Conservation (phyloP, 371 early-diverging fungal species). For the Scutellospora calospora region DNA sequence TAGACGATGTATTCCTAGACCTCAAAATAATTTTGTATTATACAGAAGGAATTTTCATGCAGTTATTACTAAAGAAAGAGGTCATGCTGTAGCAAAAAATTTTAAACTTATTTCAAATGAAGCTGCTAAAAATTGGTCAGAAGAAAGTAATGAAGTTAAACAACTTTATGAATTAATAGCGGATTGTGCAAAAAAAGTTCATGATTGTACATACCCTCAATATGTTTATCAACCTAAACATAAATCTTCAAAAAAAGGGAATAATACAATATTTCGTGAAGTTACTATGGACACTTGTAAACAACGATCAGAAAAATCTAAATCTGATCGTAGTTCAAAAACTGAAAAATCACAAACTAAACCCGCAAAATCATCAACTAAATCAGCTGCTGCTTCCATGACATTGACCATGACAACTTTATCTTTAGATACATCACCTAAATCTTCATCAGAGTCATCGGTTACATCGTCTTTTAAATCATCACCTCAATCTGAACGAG, state of each 20-base stretch:
- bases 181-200: constrained; percentile 41
- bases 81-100: constrained; percentile 21
- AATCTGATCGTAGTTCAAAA: constrained; percentile 7
- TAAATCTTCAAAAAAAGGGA: constrained; percentile 33
- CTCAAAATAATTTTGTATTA: constrained; percentile 39
- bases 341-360: background rate
- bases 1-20: constrained; percentile 16
- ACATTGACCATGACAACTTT: background rate
- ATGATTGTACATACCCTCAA: constrained; percentile 27
- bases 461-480: background rate
- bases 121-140: constrained; percentile 32
- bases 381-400: background rate
- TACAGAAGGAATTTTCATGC: constrained; percentile 35
- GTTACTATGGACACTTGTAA: constrained; percentile 33
- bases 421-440: background rate
- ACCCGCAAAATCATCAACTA: background rate
- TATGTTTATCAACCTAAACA: constrained; percentile 37
- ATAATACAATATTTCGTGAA: constrained; percentile 25
- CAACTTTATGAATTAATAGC: constrained; percentile 35
- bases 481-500: background rate
- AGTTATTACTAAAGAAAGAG: constrained; percentile 29
- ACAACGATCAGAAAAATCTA: constrained; percentile 9
- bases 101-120: constrained; percentile 36
- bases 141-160: constrained; percentile 33
- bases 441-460: background rate